Evolutionary conservation across 768 basidiomycete genomes (phyloP), one percentile per base, ranked within the genome.

Genomic region (Russula emetica): DNA sequence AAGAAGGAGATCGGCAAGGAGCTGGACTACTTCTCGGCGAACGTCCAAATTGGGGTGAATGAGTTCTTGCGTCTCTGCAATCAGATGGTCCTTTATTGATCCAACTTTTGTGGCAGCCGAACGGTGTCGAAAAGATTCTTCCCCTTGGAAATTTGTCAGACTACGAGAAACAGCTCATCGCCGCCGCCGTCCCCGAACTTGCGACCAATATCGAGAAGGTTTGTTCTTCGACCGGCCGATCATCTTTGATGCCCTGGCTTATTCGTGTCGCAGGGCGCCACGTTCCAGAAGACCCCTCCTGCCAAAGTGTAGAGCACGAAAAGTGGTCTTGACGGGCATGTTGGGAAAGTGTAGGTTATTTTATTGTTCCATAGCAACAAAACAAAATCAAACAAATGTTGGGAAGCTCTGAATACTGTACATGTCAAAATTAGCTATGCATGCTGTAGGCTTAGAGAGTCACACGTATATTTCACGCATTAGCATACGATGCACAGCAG

Each of bases 21-120:
- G 14, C 73, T 96, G 44, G 87, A 88, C 53, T 98, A 85, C 82
- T 98, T 99, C 82, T 92, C 93, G 24, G 84, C 87, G 40, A 87
- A 83, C 55, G 83, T 99, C 63, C 87, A 93, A 76, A 87, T 99
- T 62, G 94, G 95, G 64, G 92, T 94, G 77, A 72, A 34, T 69
- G 9, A 11, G 50, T 45, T n/a, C n/a, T 36, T 2, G 6, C 34
- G 36, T 44, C 44, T 18, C 13, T 57, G 62, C 58, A 28, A 58
- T 54, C 13, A 32, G 45, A 40, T 6, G 47, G 11, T 18, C 45
- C 30, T 1, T 26, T 13, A 32, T 14, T 47, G n/a, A 51, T 26
- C 68, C 32, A 66, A 67, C 51, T 56, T 26, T 36, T 34, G 44
- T 13, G 53, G n/a, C 66, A 95, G 93, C 73, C 82, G 60, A 82